Percentiles rank a stretch among this genome's conserved stretches.
phyloP scores from a whole-genome alignment of 2,329 filamentous ascomycete genomes.

The Aspergillus sp. region DNA sequence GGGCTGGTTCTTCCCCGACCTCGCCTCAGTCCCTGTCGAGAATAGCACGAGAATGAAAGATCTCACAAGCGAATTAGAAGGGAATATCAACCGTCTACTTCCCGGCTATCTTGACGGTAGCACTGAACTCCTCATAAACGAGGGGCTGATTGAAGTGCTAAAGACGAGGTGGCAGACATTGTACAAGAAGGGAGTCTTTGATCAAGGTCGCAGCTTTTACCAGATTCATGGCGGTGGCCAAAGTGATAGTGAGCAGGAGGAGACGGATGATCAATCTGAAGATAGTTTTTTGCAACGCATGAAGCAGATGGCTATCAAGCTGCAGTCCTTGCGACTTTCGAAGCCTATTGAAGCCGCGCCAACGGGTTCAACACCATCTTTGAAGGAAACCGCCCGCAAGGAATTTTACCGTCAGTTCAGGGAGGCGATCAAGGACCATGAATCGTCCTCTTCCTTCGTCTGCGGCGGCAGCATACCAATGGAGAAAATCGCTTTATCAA shows the following conservation, averaged over 20 bases:
- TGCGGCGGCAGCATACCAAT: slow-evolving; percentile 1
- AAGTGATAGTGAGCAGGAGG: neutral
- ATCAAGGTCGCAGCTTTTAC: no score
- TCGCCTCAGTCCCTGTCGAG: neutral
- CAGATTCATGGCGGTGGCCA: neutral
- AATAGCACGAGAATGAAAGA: neutral
- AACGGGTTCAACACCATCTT: neutral
- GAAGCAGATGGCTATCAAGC: neutral
- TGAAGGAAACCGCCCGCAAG: neutral
- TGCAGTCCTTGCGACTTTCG: neutral
- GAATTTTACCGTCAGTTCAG: neutral
- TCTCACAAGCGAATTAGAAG: neutral
- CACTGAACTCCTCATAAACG: neutral
- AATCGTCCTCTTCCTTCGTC: neutral
- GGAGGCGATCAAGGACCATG: neutral
- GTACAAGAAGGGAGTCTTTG: no score
- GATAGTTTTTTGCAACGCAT: neutral
- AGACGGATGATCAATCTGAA: neutral
- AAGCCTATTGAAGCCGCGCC: neutral
- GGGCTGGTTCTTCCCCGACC: neutral
- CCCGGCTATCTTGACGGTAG: neutral
- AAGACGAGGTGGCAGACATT: neutral
- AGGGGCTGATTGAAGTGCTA: neutral
- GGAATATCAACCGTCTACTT: neutral
- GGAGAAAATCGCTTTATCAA: neutral